Base-by-base conservation (phyloP, 441 rosid genomes). In the Theobroma grandiflorum region DNA sequence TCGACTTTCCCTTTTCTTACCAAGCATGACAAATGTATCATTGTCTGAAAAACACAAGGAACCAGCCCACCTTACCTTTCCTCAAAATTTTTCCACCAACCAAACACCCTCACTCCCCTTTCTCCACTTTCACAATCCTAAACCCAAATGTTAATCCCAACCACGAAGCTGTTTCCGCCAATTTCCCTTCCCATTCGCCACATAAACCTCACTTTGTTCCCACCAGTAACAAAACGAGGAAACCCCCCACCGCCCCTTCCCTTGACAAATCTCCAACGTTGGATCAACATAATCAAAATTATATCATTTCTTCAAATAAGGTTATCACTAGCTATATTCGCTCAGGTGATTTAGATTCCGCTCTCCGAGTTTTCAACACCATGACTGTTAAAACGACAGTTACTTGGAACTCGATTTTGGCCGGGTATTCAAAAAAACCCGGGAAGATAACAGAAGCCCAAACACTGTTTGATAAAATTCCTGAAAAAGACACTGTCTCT, bases 341-440 rank as follows among this genome's bases (percentile, higher is more conserved):
- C 77, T 85, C 87, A 2, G 92, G 93, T 50, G 94, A 95, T 72
- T 4, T 92, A 4, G 90, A 84, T 77, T 90, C 90, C 61, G 97
- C 98, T 73, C 84, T 88, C 0, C 59, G 72, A 52, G 84, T 94
- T 38, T 95, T 94, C 87, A 76, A 82, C 6, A 85, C 75, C 47
- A 91, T 94, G 97, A 74, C 74, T 12, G 84, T 86, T 57, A 91
- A 83, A 85, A 88, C 94, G 2, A 89, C 90, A 0, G 84, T 91
- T 42, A 84, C 96, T 2, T 94, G 98, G 98, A 95, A 94, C 52
- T 88, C 99, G 6, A 77, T 95, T 57, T 82, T 94, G 77, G 85
- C 90, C 0, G 94, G 92, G 0, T 82, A 83, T 62, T 79, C 85
- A 0, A 92, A 78, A 61, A 80, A 12, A 63, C 87, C 86, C 15